A percentile compares a stretch with the other conserved stretches of the same genome.
These are phyloP conservation scores for Fusarium ramigenum DNA, from an alignment of 2,329 filamentous ascomycete genomes.

Conservation along the genomic window DNA sequence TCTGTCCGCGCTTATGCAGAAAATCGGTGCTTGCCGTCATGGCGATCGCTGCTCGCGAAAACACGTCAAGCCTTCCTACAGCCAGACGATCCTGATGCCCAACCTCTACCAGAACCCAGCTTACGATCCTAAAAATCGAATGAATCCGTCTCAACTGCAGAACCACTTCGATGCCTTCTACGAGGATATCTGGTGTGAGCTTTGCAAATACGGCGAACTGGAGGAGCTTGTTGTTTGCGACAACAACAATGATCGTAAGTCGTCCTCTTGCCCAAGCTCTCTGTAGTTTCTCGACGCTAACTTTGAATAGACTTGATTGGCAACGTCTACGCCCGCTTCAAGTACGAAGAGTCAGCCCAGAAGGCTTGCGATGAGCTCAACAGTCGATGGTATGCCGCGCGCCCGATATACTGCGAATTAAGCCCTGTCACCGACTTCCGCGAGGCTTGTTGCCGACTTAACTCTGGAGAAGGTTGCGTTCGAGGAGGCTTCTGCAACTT, in stretches of 20 bases:
- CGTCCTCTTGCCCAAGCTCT: slow-evolving; percentile 20
- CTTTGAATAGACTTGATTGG: slow-evolving; percentile 81
- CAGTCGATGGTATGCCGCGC: slow-evolving; percentile 93
- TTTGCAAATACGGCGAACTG: slow-evolving; percentile 97
- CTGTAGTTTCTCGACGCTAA: slow-evolving; percentile 34
- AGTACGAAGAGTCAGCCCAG: slow-evolving; percentile 97
- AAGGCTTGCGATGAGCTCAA: slow-evolving; percentile 94
- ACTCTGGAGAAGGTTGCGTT: slow-evolving; percentile 94
- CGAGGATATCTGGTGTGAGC: slow-evolving; percentile 99
- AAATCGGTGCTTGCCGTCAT: slow-evolving; percentile 98
- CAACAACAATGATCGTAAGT: slow-evolving; percentile 96
- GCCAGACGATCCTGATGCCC: slow-evolving; percentile 95
- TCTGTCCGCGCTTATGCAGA: slow-evolving; percentile 65
- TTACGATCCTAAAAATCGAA: slow-evolving; percentile 95
- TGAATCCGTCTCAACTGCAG: slow-evolving; percentile 95
- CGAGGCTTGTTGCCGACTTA: slow-evolving; percentile 95
- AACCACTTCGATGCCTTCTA: slow-evolving; percentile 99
- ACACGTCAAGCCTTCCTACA: slow-evolving; percentile 99
- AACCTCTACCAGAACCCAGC: slow-evolving; percentile 99
- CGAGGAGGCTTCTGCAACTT: slow-evolving; percentile 99
- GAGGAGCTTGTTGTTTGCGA: slow-evolving; percentile 99
- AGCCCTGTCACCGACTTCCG: slow-evolving; percentile 97
- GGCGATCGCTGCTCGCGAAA: slow-evolving; percentile 98
- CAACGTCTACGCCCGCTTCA: slow-evolving; percentile 99
- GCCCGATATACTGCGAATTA: slow-evolving; percentile 98